These are phyloP conservation scores for Russula olivacea DNA, from an alignment of 768 basidiomycete genomes.

Conservation along the genomic window DNA sequence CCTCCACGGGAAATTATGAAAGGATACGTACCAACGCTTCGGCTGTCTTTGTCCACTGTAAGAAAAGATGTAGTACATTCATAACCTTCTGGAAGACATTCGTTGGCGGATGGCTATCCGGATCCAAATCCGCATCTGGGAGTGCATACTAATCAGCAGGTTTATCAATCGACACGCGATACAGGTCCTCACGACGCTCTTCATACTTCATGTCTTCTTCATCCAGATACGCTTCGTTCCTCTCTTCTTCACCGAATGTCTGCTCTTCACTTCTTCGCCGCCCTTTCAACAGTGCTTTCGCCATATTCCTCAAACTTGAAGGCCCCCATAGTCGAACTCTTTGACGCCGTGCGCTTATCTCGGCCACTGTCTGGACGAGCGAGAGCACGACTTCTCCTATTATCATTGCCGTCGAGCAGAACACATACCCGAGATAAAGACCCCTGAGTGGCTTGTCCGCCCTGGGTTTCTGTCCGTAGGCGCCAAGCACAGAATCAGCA, in stretches of 20 bases:
- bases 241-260: slow-evolving; percentile 31
- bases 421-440: slow-evolving; percentile 48
- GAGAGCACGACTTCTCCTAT: slow-evolving; percentile 36
- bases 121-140: slow-evolving; percentile 35
- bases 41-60: slow-evolving; percentile 39
- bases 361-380: slow-evolving; percentile 36
- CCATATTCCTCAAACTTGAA: slow-evolving; percentile 36
- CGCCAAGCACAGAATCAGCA: slow-evolving; percentile 34
- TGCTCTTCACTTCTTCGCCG: slow-evolving; percentile 25
- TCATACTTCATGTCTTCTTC: slow-evolving; percentile 25
- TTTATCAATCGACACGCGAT: background rate
- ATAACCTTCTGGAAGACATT: slow-evolving; percentile 40
- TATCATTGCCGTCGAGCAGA: slow-evolving; percentile 40
- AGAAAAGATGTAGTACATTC: slow-evolving; percentile 32
- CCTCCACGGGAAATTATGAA: background rate
- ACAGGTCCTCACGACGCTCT: slow-evolving; percentile 20
- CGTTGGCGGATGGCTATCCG: slow-evolving; percentile 44
- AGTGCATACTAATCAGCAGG: slow-evolving; percentile 4
- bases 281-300: slow-evolving; percentile 29
- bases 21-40: slow-evolving; percentile 35
- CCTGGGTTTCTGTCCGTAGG: slow-evolving; percentile 9
- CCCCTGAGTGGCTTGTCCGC: slow-evolving; percentile 33
- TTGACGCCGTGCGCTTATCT: slow-evolving; percentile 36
- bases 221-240: slow-evolving; percentile 27
- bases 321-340: slow-evolving; percentile 46